phyloP scores from a whole-genome alignment of 2,329 filamentous ascomycete species.

The Pseudocercospora pini-densiflorae region DNA sequence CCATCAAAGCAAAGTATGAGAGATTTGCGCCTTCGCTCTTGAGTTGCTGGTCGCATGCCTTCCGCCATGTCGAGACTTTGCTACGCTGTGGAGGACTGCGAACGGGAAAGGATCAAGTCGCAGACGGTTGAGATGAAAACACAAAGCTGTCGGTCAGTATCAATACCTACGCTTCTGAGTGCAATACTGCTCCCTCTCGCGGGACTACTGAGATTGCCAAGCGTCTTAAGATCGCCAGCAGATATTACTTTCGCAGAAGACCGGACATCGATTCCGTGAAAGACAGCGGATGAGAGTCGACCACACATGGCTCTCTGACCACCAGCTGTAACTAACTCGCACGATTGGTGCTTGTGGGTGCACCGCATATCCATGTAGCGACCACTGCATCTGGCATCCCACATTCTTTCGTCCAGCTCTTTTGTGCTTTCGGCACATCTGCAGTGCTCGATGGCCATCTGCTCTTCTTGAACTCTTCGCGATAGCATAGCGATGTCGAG shows the following conservation, averaged over 20 bases:
- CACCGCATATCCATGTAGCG: background rate
- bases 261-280: background rate
- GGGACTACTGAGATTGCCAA: background rate
- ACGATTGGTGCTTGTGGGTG: background rate
- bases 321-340: background rate
- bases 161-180: background rate
- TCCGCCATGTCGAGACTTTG: background rate
- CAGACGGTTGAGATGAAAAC: background rate
- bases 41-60: background rate
- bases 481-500: background rate
- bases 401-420: background rate
- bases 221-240: background rate
- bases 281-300: background rate
- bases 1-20: slow-evolving; percentile 8
- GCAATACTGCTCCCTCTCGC: background rate
- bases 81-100: background rate
- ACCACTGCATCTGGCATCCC: background rate
- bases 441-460: background rate
- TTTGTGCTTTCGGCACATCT: background rate
- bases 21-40: slow-evolving; percentile 2
- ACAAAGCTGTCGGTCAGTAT: background rate
- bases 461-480: background rate
- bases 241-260: background rate
- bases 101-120: background rate
- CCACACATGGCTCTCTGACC: background rate